Percentiles rank a stretch among this genome's conserved stretches.
Evolutionary conservation across 1,284 basidiomycete species (phyloP).

Genomic region (Vanrija sp.): DNA sequence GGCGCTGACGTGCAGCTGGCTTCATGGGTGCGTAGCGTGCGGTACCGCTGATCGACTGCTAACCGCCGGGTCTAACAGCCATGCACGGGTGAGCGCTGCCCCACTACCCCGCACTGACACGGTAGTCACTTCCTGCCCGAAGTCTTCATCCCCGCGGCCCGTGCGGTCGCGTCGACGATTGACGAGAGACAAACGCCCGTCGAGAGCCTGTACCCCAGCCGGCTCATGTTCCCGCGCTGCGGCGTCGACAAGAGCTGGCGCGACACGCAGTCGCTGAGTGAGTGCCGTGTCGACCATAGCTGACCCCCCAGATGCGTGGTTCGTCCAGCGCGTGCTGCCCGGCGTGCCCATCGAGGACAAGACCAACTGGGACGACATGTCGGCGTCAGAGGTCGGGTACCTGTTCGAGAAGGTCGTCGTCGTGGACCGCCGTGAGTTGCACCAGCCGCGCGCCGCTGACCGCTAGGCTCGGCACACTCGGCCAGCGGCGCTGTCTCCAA

Average conservation of each 20-base stretch:
- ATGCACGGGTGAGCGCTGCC: slow-evolving; percentile 23
- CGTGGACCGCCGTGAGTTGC: slow-evolving; percentile 41
- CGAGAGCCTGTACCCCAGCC: slow-evolving; percentile 14
- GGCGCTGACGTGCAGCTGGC: slow-evolving; percentile 7
- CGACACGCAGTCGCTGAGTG: slow-evolving; percentile 33
- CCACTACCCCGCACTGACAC: neutral
- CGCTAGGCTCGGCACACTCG: slow-evolving; percentile 37
- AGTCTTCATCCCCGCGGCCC: slow-evolving; percentile 30
- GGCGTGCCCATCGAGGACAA: slow-evolving; percentile 35
- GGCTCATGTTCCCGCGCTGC: slow-evolving; percentile 38
- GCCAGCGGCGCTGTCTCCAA: slow-evolving; percentile 24
- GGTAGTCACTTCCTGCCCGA: slow-evolving; percentile 36
- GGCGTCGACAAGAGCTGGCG: slow-evolving; percentile 29
- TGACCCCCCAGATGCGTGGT: slow-evolving; percentile 35
- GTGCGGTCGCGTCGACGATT: slow-evolving; percentile 18
- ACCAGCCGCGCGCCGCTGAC: neutral
- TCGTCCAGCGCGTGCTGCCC: slow-evolving; percentile 33
- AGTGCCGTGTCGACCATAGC: neutral
- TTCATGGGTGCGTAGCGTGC: slow-evolving; percentile 19
- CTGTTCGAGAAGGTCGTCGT: slow-evolving; percentile 42
- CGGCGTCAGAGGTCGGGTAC: slow-evolving; percentile 25
- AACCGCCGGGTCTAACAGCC: slow-evolving; percentile 2
- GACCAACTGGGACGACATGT: slow-evolving; percentile 29
- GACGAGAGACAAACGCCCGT: neutral
- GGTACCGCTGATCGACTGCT: too few relatives aligned